A percentile compares a stretch with the other conserved stretches of the same genome.
These are phyloP conservation scores for Beauveria brongniartii DNA, from an alignment of 2,329 filamentous ascomycete species.

Conservation along the genomic window DNA sequence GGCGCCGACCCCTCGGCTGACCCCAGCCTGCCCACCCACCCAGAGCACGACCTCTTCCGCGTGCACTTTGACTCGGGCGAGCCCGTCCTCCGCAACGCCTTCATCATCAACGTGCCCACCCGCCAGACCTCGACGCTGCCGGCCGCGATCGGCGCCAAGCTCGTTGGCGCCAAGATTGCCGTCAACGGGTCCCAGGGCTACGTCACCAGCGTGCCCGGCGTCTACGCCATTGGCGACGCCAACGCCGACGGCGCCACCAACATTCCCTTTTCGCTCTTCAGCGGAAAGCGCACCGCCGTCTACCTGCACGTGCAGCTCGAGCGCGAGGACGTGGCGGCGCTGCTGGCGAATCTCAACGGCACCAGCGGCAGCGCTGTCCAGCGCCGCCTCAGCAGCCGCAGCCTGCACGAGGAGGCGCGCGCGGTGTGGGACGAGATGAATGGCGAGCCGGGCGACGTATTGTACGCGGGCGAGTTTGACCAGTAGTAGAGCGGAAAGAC, in stretches of 20 bases:
- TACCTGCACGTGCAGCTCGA: constrained; percentile 43
- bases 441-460: constrained; percentile 30
- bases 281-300: constrained; percentile 50
- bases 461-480: constrained; percentile 37
- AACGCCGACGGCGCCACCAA: constrained; percentile 54
- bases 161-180: constrained; percentile 36
- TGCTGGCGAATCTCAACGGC: constrained; percentile 22
- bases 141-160: constrained; percentile 35
- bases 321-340: constrained; percentile 27
- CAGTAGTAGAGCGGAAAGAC: constrained; percentile 16
- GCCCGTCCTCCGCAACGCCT: constrained; percentile 38
- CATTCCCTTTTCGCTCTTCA: constrained; percentile 52
- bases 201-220: constrained; percentile 42
- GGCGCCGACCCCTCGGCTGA: constrained; percentile 29
- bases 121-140: constrained; percentile 42
- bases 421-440: constrained; percentile 40
- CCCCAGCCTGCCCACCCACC: constrained; percentile 32
- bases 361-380: not conserved
- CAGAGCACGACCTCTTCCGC: constrained; percentile 47
- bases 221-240: constrained; percentile 52
- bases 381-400: constrained; percentile 16
- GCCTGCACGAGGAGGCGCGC: constrained; percentile 27
- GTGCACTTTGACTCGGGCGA: constrained; percentile 42
- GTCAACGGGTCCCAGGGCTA: constrained; percentile 34
- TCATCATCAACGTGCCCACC: constrained; percentile 40